Conservation (phyloP, 345 rosid species). For the Boechera stricta region DNA sequence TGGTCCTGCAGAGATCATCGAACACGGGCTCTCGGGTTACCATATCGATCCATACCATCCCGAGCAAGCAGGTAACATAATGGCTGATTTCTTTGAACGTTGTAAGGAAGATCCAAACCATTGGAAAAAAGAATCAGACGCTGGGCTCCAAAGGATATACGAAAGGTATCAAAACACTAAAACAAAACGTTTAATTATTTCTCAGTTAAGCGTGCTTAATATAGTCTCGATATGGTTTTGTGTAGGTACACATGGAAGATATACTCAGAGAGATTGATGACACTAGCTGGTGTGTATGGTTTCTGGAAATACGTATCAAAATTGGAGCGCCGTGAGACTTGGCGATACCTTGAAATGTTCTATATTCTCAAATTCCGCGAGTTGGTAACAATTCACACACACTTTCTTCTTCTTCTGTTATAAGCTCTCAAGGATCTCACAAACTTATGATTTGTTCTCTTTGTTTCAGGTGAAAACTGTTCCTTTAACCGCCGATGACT, state of each 20-base stretch:
- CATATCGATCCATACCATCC: slow-evolving; percentile 98
- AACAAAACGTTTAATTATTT: not conserved
- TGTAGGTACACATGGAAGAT: slow-evolving; percentile 96
- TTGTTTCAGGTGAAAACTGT: slow-evolving; percentile 77
- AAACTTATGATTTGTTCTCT: slow-evolving; percentile 2
- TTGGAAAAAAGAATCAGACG: slow-evolving; percentile 83
- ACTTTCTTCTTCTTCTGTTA: not conserved
- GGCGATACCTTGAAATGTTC: slow-evolving; percentile 98
- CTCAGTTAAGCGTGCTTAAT: not conserved
- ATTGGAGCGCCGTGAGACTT: slow-evolving; percentile 88
- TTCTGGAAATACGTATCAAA: slow-evolving; percentile 95
- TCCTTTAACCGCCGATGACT: slow-evolving; percentile 69
- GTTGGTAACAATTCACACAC: slow-evolving; percentile 54
- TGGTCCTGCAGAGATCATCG: slow-evolving; percentile 98
- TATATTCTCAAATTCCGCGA: slow-evolving; percentile 92
- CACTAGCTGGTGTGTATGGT: slow-evolving; percentile 95
- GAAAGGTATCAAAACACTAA: slow-evolving; percentile 57
- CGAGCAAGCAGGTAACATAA: slow-evolving; percentile 61
- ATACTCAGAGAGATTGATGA: slow-evolving; percentile 89
- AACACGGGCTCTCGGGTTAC: slow-evolving; percentile 79
- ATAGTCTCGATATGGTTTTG: not conserved
- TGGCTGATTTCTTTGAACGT: slow-evolving; percentile 74
- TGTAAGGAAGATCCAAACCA: slow-evolving; percentile 75
- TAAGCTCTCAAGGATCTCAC: not conserved
- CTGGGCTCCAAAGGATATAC: slow-evolving; percentile 80